phyloP scores from a whole-genome alignment of 345 rosid genomes.

The Pugionium cornutum region DNA sequence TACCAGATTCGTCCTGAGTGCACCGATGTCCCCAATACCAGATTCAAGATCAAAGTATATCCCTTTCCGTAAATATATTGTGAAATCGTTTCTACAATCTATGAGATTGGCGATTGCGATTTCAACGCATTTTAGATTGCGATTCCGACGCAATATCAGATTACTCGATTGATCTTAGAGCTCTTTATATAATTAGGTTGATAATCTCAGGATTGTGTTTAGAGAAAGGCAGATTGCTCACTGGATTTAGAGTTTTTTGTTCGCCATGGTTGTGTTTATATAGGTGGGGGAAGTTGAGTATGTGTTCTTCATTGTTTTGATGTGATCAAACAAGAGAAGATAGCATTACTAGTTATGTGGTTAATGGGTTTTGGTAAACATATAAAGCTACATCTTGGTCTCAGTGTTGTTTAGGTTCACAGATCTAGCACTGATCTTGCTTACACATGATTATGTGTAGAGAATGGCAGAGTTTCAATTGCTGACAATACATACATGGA shows the following conservation, averaged over 20 bases:
- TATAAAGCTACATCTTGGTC: not conserved
- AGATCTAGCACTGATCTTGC: constrained; percentile 4
- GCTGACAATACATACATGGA: not conserved
- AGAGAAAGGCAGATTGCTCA: constrained; percentile 8
- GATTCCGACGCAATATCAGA: not conserved
- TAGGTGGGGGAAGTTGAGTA: not conserved
- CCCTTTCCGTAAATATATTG: not conserved
- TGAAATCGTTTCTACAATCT: not conserved
- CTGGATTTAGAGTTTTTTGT: not conserved
- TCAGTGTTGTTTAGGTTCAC: not conserved
- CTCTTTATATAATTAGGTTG: not conserved
- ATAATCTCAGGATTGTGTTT: not conserved
- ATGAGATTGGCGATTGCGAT: constrained; percentile 1
- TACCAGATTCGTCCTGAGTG: constrained; percentile 93
- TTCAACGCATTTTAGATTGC: too few relatives aligned
- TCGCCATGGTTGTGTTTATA: not conserved
- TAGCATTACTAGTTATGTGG: not conserved
- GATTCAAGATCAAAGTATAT: constrained; percentile 90
- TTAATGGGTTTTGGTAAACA: not conserved
- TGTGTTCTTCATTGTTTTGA: constrained; percentile 20
- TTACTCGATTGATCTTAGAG: not conserved
- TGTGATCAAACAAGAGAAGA: constrained; percentile 6
- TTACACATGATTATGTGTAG: constrained; percentile 6
- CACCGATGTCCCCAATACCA: constrained; percentile 83
- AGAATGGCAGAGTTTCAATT: not conserved